A percentile compares a stretch with the other conserved stretches of the same genome.
Conservation (phyloP, 75 land plant species). For the Cupressus sempervirens region DNA sequence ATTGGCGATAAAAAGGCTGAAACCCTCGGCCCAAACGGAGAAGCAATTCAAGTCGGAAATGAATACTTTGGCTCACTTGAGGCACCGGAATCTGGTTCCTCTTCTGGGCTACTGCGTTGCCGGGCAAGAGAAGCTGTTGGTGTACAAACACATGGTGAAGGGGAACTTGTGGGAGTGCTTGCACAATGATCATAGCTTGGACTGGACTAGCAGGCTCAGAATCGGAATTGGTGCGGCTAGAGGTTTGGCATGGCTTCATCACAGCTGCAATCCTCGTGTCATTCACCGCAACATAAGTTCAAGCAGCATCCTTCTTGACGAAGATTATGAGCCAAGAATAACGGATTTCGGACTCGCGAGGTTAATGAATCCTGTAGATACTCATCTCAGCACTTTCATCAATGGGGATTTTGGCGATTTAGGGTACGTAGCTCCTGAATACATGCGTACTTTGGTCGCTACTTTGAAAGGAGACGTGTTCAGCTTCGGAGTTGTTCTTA, state of each 20-base stretch:
- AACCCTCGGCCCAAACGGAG: conserved; percentile 59
- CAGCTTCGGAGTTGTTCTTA: conserved; percentile 88
- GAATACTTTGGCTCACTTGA: conserved; percentile 63
- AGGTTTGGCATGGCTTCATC: conserved; percentile 93
- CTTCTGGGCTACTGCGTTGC: conserved; percentile 82
- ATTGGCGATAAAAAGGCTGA: conserved; percentile 81
- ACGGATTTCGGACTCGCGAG: conserved; percentile 96
- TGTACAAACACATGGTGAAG: conserved; percentile 76
- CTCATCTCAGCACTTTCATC: conserved; percentile 89
- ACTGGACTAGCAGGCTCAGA: conserved; percentile 74
- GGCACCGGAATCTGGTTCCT: conserved; percentile 75
- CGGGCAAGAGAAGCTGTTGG: conserved; percentile 72
- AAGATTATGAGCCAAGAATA: conserved; percentile 68
- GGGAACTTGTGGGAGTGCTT: conserved; percentile 56
- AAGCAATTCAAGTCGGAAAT: conserved; percentile 75
- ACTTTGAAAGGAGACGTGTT: conserved; percentile 94
- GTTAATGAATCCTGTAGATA: conserved; percentile 88
- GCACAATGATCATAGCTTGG: conserved; percentile 40
- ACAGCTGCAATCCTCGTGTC: conserved; percentile 86
- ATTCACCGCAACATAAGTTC: conserved; percentile 88
- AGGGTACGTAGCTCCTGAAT: conserved; percentile 97
- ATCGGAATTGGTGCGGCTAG: conserved; percentile 75
- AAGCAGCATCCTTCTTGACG: conserved; percentile 70
- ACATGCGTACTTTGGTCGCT: conserved; percentile 76
- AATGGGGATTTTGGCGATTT: conserved; percentile 94